Evolutionary conservation across 176 grass and related monocot genomes (phyloP).

Genomic region (Zizania latifolia): DNA sequence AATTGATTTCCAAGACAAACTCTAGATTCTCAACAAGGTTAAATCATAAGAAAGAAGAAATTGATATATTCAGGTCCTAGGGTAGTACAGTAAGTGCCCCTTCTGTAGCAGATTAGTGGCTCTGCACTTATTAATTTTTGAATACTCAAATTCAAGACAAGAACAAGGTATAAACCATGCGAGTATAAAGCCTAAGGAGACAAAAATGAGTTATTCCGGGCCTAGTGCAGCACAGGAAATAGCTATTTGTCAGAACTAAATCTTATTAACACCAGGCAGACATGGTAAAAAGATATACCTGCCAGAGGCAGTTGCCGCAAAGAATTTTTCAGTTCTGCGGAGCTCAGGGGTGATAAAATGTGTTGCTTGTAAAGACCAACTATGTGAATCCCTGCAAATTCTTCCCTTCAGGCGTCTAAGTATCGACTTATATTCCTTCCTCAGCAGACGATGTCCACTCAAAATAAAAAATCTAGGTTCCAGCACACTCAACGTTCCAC

Average conservation of each 20-base stretch:
- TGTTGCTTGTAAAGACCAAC: conserved; percentile 94
- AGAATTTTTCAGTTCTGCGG: conserved; percentile 93
- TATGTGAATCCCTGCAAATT: conserved; percentile 81
- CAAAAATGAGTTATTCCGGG: background rate
- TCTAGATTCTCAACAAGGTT: background rate
- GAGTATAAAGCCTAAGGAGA: background rate
- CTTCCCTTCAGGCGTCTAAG: conserved; percentile 60
- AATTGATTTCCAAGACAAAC: background rate
- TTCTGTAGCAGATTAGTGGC: background rate
- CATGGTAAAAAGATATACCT: conserved; percentile 44
- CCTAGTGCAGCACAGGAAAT: background rate
- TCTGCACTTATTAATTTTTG: background rate
- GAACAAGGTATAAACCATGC: background rate
- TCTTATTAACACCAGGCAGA: background rate
- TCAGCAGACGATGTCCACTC: conserved; percentile 68
- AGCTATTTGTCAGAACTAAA: background rate
- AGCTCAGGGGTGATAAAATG: conserved; percentile 75
- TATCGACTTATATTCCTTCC: conserved; percentile 64
- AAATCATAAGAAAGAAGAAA: background rate
- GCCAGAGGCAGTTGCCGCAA: conserved; percentile 81
- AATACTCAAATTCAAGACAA: background rate
- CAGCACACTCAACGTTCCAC: conserved; percentile 24
- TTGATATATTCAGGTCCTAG: background rate
- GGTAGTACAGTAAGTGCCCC: background rate
- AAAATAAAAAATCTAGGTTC: conserved; percentile 73